Percentiles rank a stretch among this genome's conserved stretches.
These are phyloP conservation scores for Aspergillus pseudotamarii DNA, from an alignment of 2,329 filamentous ascomycete species.

Conservation along the genomic window DNA sequence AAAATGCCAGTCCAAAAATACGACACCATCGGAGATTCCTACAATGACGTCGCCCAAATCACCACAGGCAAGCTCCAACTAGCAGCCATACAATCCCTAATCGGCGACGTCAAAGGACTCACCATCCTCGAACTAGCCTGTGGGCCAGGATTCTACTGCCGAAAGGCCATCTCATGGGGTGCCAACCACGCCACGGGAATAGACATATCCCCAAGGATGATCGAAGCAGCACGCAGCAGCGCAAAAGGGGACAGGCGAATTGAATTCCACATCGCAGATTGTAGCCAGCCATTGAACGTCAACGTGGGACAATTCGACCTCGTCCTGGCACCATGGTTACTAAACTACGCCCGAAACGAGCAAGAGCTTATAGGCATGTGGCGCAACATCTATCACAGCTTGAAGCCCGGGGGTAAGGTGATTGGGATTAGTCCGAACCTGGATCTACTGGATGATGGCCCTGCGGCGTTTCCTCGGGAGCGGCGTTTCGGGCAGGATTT, in stretches of 20 bases:
- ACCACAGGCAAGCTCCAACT: not conserved
- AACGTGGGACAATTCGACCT: not conserved
- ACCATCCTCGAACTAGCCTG: slow-evolving; percentile 6
- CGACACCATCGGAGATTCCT: slow-evolving; percentile 1
- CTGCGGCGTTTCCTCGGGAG: not conserved
- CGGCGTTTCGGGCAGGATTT: not conserved
- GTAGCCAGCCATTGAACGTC: not conserved
- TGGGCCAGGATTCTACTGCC: not conserved
- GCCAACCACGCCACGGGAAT: not conserved
- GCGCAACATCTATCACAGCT: not conserved
- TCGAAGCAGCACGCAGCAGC: not conserved
- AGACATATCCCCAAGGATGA: not conserved
- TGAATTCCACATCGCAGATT: slow-evolving; percentile 6
- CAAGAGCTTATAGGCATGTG: slow-evolving; percentile 1
- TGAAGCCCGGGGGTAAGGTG: not conserved
- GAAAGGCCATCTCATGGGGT: not conserved
- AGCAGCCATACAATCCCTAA: not conserved
- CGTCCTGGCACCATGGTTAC: not conserved
- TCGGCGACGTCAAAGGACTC: not conserved
- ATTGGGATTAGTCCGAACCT: not conserved
- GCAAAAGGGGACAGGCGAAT: not conserved
- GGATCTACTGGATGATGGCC: not conserved
- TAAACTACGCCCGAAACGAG: slow-evolving; percentile 3
- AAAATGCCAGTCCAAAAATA: not conserved
- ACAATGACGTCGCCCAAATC: not conserved